These are phyloP conservation scores for Golubevia pallescens DNA, from an alignment of 1,284 basidiomycete genomes.

Conservation along the genomic window DNA sequence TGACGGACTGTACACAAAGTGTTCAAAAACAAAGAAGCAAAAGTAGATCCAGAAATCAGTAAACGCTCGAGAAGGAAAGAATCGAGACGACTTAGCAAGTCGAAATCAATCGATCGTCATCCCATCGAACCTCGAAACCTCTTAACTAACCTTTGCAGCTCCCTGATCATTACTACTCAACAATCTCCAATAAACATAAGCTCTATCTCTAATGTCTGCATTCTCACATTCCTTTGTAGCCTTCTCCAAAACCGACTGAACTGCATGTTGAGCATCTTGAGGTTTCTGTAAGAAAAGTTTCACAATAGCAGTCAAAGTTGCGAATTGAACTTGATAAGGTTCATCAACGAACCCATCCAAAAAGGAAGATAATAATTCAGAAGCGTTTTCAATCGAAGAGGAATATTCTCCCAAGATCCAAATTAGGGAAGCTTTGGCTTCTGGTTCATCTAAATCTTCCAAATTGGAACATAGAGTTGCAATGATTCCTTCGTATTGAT, in stretches of 20 bases:
- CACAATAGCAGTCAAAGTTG: slow-evolving; percentile 92
- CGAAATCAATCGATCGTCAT: background rate
- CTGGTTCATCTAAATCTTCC: slow-evolving; percentile 95
- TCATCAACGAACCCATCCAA: slow-evolving; percentile 93
- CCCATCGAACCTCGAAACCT: background rate
- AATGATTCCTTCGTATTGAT: slow-evolving; percentile 94
- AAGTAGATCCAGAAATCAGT: background rate
- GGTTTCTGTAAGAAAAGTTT: slow-evolving; percentile 96
- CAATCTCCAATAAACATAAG: slow-evolving; percentile 95
- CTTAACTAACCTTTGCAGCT: slow-evolving; percentile 79
- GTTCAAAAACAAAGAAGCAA: slow-evolving; percentile 1
- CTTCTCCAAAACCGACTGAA: slow-evolving; percentile 86
- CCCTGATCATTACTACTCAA: slow-evolving; percentile 84
- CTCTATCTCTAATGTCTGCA: slow-evolving; percentile 92
- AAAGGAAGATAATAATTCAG: slow-evolving; percentile 86
- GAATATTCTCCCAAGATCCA: slow-evolving; percentile 99
- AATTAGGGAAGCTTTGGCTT: slow-evolving; percentile 95
- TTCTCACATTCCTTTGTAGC: slow-evolving; percentile 97
- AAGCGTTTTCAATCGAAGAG: slow-evolving; percentile 93
- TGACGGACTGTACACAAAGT: slow-evolving; percentile 74
- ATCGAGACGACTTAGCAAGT: background rate
- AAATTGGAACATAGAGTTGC: slow-evolving; percentile 91
- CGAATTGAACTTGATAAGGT: slow-evolving; percentile 90
- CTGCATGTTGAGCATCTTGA: slow-evolving; percentile 84
- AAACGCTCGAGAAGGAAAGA: slow-evolving; percentile 7